Base-by-base conservation (phyloP, 1,284 basidiomycete species). In the Phellopilus nigrolimitatus region DNA sequence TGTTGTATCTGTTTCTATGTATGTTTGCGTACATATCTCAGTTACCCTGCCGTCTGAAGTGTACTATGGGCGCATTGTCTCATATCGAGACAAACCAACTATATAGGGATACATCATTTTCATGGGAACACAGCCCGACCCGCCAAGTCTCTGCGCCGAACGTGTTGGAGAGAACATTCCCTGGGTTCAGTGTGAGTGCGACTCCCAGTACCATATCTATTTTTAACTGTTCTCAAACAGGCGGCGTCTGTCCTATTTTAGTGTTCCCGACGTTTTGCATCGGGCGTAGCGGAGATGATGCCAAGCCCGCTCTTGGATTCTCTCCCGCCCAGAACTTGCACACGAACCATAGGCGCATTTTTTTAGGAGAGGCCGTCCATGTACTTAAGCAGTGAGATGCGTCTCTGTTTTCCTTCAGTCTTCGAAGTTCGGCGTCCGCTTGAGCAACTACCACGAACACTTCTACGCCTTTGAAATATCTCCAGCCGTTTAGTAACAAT, bases 121-220 rank as follows among this genome's bases (percentile, higher is more conserved):
- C 24, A 41, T 47, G 45, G 37, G 38, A 46, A 53, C n/a, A 22
- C 13, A 13, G 25, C 37, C 19, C 21, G 21, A 21, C 22, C 30
- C 15, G 51, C 51, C 51, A 53, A 53, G 51, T 33, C 39, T 9
- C 19, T 25, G 15, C 30, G 28, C 38, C 19, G 25, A 22, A 36
- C 40, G 28, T 53, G 15, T 53, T 53, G 52, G 52, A 53, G 31
- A 17, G 12, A 1, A 36, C 15, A 44, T 53, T 53, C 51, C 51
- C 52, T 48, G 34, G 52, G 30, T 31, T 49, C 6, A 22, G 38
- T 28, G 31, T 40, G 43, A 51, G n/a, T 13, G 8, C n/a, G n/a
- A n/a, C n/a, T n/a, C n/a, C n/a, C n/a, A n/a, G n/a, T n/a, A n/a
- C n/a, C n/a, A 21, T 24, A n/a, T 19, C 13, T 10, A 6, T n/a